phyloP scores from a whole-genome alignment of 1,284 basidiomycete species.

The Rhodotorula mucilaginosa region DNA sequence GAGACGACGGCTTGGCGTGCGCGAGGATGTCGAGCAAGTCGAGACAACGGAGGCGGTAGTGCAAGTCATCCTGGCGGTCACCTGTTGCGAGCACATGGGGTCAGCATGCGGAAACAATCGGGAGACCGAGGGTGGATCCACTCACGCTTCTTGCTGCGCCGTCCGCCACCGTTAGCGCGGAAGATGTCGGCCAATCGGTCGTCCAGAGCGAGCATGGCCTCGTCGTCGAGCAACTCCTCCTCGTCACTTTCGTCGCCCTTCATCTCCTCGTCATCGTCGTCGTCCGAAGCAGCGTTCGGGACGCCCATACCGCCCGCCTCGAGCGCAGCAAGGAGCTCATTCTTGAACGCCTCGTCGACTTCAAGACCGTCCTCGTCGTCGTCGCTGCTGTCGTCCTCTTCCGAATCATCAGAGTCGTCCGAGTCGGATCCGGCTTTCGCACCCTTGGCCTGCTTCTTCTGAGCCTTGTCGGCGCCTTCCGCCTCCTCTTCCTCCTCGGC shows the following conservation, averaged over 20 bases:
- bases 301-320: slow-evolving; percentile 68
- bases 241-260: slow-evolving; percentile 53
- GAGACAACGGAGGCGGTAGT: slow-evolving; percentile 40
- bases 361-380: slow-evolving; percentile 49
- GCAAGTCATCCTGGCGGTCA: slow-evolving; percentile 36
- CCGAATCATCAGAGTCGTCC: slow-evolving; percentile 44
- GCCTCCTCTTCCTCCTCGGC: slow-evolving; percentile 52
- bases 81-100: background rate
- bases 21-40: slow-evolving; percentile 39
- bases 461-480: slow-evolving; percentile 41
- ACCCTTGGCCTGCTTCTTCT: slow-evolving; percentile 39
- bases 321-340: slow-evolving; percentile 66
- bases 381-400: slow-evolving; percentile 46
- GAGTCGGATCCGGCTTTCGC: slow-evolving; percentile 53
- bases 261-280: slow-evolving; percentile 51
- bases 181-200: slow-evolving; percentile 89
- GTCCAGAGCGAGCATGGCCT: slow-evolving; percentile 96
- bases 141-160: slow-evolving; percentile 38
- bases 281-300: slow-evolving; percentile 53
- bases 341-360: slow-evolving; percentile 57
- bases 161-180: slow-evolving; percentile 54
- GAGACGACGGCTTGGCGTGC: slow-evolving; percentile 31
- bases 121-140: background rate
- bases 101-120: too few relatives aligned
- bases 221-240: slow-evolving; percentile 83